phyloP scores from a whole-genome alignment of 2,329 filamentous ascomycete genomes.

The Bipolaris gigantea region DNA sequence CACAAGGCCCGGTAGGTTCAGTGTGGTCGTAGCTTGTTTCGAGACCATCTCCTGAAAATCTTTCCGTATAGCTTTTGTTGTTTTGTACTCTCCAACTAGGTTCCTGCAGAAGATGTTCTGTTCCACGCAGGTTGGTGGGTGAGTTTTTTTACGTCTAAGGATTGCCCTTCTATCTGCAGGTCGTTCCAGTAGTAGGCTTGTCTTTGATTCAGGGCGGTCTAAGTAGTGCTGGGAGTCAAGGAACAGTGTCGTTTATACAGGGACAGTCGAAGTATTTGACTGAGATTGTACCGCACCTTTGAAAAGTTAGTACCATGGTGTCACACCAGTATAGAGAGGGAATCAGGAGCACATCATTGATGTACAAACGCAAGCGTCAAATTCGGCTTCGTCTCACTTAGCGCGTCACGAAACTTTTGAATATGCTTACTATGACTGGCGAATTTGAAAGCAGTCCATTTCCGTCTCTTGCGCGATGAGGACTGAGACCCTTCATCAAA shows the following conservation, averaged over 20 bases:
- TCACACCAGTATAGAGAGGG: neutral
- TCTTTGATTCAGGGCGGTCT: neutral
- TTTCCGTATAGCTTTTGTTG: neutral
- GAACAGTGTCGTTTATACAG: no score
- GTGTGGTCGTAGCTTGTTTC: neutral
- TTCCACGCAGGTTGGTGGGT: neutral
- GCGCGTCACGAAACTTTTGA: constrained; percentile 12
- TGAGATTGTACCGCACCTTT: neutral
- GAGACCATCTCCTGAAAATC: neutral
- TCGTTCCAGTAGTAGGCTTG: neutral
- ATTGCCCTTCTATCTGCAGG: neutral
- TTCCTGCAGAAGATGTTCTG: neutral
- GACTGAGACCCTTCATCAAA: constrained; percentile 11
- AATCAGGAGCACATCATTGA: constrained; percentile 4
- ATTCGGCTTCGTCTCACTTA: constrained; percentile 14
- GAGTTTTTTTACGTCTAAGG: neutral
- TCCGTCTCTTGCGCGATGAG: constrained; percentile 6
- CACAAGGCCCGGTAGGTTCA: neutral
- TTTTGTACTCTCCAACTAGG: neutral
- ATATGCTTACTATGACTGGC: constrained; percentile 12
- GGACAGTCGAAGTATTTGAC: neutral
- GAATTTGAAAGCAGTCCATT: constrained; percentile 13
- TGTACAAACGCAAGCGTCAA: constrained; percentile 19
- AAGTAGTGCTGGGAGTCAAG: neutral
- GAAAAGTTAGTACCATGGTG: neutral